Base-by-base conservation (phyloP, 1,139 yeast species). In the Saccharomyces hybrid region DNA sequence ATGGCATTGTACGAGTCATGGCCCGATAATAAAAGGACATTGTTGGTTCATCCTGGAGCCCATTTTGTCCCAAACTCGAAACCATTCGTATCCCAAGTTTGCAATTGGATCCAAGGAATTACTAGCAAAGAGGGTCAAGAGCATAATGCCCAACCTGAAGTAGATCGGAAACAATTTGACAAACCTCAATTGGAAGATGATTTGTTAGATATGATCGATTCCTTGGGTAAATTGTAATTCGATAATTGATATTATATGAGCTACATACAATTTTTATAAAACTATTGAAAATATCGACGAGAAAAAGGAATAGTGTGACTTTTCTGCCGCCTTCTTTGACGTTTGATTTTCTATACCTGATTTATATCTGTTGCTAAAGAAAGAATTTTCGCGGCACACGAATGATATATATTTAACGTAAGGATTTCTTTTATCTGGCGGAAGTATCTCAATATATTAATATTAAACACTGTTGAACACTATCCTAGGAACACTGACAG, bases 61-160 rank as follows among this genome's bases (percentile, higher is more conserved):
- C 96, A 88, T 67, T 88, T 84, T 67, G 90, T 88, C n/a, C 96
- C 96, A 6, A 85, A 85, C 61, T 77, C 86, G 1, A 84, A 83
- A 63, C 70, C 76, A 11, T 74, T 80, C 64, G 81, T 85, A 0
- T 77, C 77, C 28, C 81, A 82, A 56, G 83, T 86, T 3, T 68
- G 79, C 9, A 75, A 75, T 53, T 84, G 89, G 88, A 74, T 85
- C 23, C 60, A 60, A n/a, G 51, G 32, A 49, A 13, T 42, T 29
- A 11, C 41, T 13, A 50, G 42, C 3, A 25, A 47, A 14, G 32
- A 44, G n/a, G 8, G 16, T 9, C n/a, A 14, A 38, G 46, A 46
- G 31, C 20, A 28, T 11, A 38, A 16, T 26, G 5, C 5, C 16
- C 46, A 47, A 13, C 9, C 29, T 44, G 9, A 23, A 44, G n/a